Percentiles rank a stretch among this genome's conserved stretches.
These are phyloP conservation scores for Cordia subcordata DNA, from an alignment of 257 asterid species.

Conservation along the genomic window DNA sequence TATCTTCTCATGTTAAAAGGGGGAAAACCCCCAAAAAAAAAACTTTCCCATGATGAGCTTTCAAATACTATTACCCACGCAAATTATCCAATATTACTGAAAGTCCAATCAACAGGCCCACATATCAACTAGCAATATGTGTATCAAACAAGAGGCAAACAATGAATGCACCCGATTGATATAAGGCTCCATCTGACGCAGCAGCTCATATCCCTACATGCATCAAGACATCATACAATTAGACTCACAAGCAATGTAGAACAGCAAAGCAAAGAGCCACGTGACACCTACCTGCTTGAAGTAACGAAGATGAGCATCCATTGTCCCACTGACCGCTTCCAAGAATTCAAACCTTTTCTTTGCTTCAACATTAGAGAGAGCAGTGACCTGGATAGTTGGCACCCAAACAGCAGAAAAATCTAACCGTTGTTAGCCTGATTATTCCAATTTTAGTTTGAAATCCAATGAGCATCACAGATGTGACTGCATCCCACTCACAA, in stretches of 20 bases:
- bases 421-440: conserved; percentile 5
- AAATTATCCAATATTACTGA: background rate
- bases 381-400: conserved; percentile 56
- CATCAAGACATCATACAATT: conserved; percentile 18
- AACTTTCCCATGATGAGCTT: too few species aligned
- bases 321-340: conserved; percentile 97
- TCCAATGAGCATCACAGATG: conserved; percentile 5
- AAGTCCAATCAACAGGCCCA: background rate
- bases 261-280: conserved; percentile 3
- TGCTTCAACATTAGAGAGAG: conserved; percentile 90
- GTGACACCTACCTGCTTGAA: conserved; percentile 73
- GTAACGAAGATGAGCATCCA: conserved; percentile 99
- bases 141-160: conserved; percentile 7
- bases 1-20: too few species aligned
- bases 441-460: conserved; percentile 2
- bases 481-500: conserved; percentile 44
- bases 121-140: conserved; percentile 10
- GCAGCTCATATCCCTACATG: conserved; percentile 87
- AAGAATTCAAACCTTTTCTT: conserved; percentile 95
- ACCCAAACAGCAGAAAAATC: conserved; percentile 13
- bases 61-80: too few species aligned
- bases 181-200: conserved; percentile 99
- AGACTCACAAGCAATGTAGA: conserved; percentile 16
- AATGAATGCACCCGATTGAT: conserved; percentile 72
- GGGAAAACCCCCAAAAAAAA: too few species aligned